Evolutionary conservation across 164 flowering plant species (phyloP).

Genomic region (Akebia trifoliata): DNA sequence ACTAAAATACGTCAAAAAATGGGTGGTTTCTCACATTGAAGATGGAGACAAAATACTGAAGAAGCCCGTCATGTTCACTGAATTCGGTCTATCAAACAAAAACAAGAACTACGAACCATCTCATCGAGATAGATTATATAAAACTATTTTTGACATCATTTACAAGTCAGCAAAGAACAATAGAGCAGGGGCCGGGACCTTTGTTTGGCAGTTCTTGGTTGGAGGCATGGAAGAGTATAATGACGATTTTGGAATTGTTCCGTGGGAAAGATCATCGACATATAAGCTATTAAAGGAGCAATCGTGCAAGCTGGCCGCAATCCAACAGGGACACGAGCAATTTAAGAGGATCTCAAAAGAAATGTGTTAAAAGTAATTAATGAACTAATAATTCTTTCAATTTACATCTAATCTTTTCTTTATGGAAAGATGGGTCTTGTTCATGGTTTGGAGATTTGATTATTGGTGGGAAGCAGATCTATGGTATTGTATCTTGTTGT

Average conservation of each 20-base stretch:
- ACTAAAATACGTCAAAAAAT: constrained; percentile 50
- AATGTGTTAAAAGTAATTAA: constrained; percentile 32
- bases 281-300: constrained; percentile 47
- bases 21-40: constrained; percentile 75
- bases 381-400: constrained; percentile 3
- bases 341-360: constrained; percentile 24
- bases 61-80: constrained; percentile 79
- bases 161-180: constrained; percentile 64
- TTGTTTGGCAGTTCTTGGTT: constrained; percentile 78
- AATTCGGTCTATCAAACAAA: constrained; percentile 61
- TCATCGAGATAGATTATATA: constrained; percentile 55
- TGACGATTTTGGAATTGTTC: constrained; percentile 81
- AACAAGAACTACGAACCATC: constrained; percentile 50
- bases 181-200: constrained; percentile 71
- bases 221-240: constrained; percentile 78
- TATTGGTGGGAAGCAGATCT: background rate
- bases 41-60: constrained; percentile 71
- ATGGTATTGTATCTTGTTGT: background rate
- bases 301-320: constrained; percentile 58
- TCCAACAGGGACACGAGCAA: constrained; percentile 23
- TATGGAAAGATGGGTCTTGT: background rate
- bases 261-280: constrained; percentile 53
- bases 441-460: constrained; percentile 6
- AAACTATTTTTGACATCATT: constrained; percentile 43
- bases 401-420: background rate